Conservation (phyloP, 1,139 yeast species). For the Zygotorulaspora mrakii region DNA sequence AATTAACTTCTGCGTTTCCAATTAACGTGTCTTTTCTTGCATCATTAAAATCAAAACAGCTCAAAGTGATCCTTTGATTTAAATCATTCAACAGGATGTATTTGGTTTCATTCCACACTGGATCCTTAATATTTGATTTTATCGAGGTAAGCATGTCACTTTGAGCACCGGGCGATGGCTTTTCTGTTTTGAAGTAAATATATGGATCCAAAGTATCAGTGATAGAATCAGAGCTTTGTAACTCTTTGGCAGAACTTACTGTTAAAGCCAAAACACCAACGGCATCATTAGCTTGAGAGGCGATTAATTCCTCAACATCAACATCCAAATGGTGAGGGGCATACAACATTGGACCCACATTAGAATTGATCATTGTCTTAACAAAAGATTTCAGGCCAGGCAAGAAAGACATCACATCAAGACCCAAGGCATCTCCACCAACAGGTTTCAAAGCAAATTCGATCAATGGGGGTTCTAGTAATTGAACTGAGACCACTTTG, state of each 20-base stretch:
- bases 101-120: constrained; percentile 64
- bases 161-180: constrained; percentile 38
- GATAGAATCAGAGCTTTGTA: constrained; percentile 45
- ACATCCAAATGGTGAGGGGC: constrained; percentile 79
- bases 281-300: constrained; percentile 59
- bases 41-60: constrained; percentile 52
- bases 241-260: constrained; percentile 49
- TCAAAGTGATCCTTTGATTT: constrained; percentile 54
- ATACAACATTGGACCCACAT: constrained; percentile 68
- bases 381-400: constrained; percentile 79
- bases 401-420: constrained; percentile 76
- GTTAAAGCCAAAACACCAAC: constrained; percentile 66
- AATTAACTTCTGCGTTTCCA: constrained; percentile 55
- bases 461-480: constrained; percentile 72
- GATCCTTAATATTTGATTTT: constrained; percentile 52
- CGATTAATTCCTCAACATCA: constrained; percentile 67
- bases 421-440: constrained; percentile 79
- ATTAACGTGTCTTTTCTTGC: constrained; percentile 53
- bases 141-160: constrained; percentile 51
- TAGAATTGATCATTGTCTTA: constrained; percentile 62
- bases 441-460: constrained; percentile 81
- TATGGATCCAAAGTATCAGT: constrained; percentile 57
- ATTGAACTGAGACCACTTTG: constrained; percentile 62
- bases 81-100: constrained; percentile 56
- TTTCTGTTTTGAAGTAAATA: constrained; percentile 47